A percentile compares a stretch with the other conserved stretches of the same genome.
These are phyloP conservation scores for Penicillium maclennaniae DNA, from an alignment of 495 filamentous ascomycete genomes.

Conservation along the genomic window DNA sequence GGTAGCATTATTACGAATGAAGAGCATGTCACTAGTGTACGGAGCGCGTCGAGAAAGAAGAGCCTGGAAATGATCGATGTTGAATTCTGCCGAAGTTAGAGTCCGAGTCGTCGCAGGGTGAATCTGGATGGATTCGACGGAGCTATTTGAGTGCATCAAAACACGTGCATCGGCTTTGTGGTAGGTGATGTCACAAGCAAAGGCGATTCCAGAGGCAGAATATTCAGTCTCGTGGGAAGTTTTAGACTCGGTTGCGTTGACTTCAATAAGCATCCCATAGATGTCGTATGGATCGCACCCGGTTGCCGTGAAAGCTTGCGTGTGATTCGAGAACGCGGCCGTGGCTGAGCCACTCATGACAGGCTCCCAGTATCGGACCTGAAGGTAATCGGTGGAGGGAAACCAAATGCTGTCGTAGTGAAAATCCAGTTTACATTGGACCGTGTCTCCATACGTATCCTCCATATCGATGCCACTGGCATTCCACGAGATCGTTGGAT, in stretches of 20 bases:
- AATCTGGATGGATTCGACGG: conserved; percentile 28
- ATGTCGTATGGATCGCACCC: conserved; percentile 36
- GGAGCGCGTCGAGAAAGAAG: conserved; percentile 34
- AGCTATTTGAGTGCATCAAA: conserved; percentile 41
- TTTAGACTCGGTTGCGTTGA: conserved; percentile 27
- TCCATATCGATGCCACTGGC: conserved; percentile 25
- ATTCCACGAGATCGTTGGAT: conserved; percentile 29
- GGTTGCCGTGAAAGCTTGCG: conserved; percentile 25
- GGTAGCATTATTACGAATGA: conserved; percentile 31
- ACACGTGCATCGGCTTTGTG: conserved; percentile 30
- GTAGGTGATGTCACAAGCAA: conserved; percentile 38
- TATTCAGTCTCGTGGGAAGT: conserved; percentile 12
- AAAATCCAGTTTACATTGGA: conserved; percentile 31
- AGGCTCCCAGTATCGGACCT: conserved; percentile 43
- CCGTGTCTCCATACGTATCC: conserved; percentile 11
- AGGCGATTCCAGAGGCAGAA: conserved; percentile 28
- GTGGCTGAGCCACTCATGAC: conserved; percentile 13
- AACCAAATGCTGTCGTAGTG: conserved; percentile 34
- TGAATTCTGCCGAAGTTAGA: conserved; percentile 27
- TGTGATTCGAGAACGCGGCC: conserved; percentile 11
- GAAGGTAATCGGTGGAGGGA: conserved; percentile 30
- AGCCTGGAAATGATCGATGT: conserved; percentile 34
- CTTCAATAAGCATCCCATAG: conserved; percentile 36
- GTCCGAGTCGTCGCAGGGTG: conserved; percentile 15
- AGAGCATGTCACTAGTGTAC: conserved; percentile 40